Evolutionary conservation across 106 monocot genomes (phyloP).

Genomic region (Narthecium ossifragum): DNA sequence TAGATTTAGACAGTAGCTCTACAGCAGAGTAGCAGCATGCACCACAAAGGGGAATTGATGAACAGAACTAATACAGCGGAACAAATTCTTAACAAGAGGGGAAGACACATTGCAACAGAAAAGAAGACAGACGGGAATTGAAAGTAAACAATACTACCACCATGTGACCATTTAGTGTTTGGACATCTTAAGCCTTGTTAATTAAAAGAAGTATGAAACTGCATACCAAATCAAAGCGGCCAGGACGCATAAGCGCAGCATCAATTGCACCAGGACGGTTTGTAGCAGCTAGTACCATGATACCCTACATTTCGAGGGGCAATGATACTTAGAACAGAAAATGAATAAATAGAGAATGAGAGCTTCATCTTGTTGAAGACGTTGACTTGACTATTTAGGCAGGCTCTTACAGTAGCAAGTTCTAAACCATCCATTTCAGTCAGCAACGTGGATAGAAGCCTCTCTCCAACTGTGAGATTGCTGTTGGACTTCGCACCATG

Average conservation of each 20-base stretch:
- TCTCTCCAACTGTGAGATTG: slow-evolving; percentile 73
- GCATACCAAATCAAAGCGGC: slow-evolving; percentile 93
- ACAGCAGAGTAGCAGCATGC: too few relatives aligned
- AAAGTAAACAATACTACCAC: too few relatives aligned
- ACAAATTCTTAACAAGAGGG: too few relatives aligned
- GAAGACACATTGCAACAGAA: too few relatives aligned
- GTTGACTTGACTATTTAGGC: background rate
- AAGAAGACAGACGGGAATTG: too few relatives aligned
- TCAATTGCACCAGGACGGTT: slow-evolving; percentile 89
- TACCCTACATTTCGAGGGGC: slow-evolving; percentile 49
- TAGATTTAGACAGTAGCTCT: too few relatives aligned
- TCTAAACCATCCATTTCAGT: slow-evolving; percentile 99
- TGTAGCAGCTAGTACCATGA: slow-evolving; percentile 93
- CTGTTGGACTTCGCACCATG: slow-evolving; percentile 57
- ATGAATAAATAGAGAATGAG: background rate
- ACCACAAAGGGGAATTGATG: too few relatives aligned
- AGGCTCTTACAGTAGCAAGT: slow-evolving; percentile 45
- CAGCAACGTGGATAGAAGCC: slow-evolving; percentile 81
- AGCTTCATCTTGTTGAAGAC: background rate
- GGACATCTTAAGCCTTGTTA: too few relatives aligned
- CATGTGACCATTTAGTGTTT: too few relatives aligned
- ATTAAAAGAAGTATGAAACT: background rate
- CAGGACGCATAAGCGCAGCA: slow-evolving; percentile 89
- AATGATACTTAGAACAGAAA: background rate
- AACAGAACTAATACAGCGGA: too few relatives aligned